These are phyloP conservation scores for Lipomyces starkeyi DNA, from an alignment of 805 yeast species.

Conservation along the genomic window DNA sequence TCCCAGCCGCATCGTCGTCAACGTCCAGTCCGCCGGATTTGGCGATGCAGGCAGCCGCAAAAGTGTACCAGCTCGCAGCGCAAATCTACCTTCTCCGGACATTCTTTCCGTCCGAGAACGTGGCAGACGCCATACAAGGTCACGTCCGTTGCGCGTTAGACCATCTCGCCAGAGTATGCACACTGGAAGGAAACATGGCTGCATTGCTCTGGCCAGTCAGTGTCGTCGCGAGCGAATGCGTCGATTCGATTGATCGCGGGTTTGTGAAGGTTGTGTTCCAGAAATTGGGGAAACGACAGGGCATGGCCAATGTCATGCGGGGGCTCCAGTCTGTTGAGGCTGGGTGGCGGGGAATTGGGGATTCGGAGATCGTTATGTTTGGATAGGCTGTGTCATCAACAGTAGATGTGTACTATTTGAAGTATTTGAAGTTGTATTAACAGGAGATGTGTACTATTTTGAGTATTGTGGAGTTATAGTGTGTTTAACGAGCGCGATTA, in stretches of 20 bases:
- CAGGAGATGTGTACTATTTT: not conserved
- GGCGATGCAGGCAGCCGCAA: slow-evolving; percentile 36
- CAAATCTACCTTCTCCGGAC: slow-evolving; percentile 36
- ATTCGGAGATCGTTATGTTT: slow-evolving; percentile 26
- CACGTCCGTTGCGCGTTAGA: slow-evolving; percentile 33
- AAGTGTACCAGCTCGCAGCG: slow-evolving; percentile 35
- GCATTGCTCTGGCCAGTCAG: slow-evolving; percentile 37
- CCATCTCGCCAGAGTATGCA: slow-evolving; percentile 35
- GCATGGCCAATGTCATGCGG: slow-evolving; percentile 36
- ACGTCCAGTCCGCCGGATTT: slow-evolving; percentile 19
- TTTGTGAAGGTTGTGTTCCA: slow-evolving; percentile 36
- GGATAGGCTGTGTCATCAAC: slow-evolving; percentile 12
- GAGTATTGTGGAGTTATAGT: not conserved
- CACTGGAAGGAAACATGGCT: slow-evolving; percentile 38
- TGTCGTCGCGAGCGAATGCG: slow-evolving; percentile 36
- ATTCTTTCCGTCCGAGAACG: slow-evolving; percentile 29
- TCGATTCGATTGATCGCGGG: slow-evolving; percentile 35
- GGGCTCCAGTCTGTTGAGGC: slow-evolving; percentile 33
- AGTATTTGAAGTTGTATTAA: not conserved
- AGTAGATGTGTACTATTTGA: not conserved
- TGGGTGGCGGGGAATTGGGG: slow-evolving; percentile 27
- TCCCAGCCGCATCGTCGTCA: slow-evolving; percentile 9
- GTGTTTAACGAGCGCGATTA: too few species aligned
- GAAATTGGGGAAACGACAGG: slow-evolving; percentile 33
- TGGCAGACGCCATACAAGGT: slow-evolving; percentile 26